These are phyloP conservation scores for Dryas integrifolia DNA, from an alignment of 331 rosid species.

Conservation along the genomic window DNA sequence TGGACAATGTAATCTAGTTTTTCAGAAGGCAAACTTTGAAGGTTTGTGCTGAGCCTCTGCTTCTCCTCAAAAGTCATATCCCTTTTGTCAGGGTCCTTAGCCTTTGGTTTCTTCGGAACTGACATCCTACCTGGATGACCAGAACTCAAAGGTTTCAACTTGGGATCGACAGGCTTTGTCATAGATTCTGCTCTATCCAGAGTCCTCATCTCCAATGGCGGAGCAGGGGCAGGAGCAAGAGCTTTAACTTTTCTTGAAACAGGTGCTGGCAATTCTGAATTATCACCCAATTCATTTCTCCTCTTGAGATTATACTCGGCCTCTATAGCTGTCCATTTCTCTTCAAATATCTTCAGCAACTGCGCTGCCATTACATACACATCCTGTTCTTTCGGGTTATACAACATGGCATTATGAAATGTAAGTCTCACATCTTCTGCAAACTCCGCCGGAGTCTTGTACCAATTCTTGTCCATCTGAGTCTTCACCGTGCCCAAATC, in stretches of 20 bases:
- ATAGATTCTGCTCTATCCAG: constrained; percentile 31
- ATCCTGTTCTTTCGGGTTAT: constrained; percentile 52
- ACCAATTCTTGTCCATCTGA: constrained; percentile 37
- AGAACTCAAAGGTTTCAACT: constrained; percentile 12
- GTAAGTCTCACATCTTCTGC: constrained; percentile 53
- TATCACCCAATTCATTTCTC: constrained; percentile 16
- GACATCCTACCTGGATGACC: constrained; percentile 21
- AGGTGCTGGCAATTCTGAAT: constrained; percentile 22
- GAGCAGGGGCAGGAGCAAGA: constrained; percentile 15
- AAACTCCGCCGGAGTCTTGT: constrained; percentile 46
- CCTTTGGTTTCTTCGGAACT: constrained; percentile 43
- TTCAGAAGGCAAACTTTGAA: constrained; percentile 47
- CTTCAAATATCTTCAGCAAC: constrained; percentile 41
- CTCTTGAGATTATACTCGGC: constrained; percentile 26
- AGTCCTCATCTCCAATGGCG: constrained; percentile 16
- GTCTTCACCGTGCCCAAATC: constrained; percentile 50
- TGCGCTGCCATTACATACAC: constrained; percentile 46
- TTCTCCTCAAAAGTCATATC: constrained; percentile 51
- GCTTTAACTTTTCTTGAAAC: constrained; percentile 19
- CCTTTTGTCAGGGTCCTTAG: constrained; percentile 31
- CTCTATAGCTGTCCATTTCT: constrained; percentile 33
- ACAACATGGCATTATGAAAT: constrained; percentile 45
- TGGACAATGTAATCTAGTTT: constrained; percentile 39
- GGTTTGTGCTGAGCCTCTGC: constrained; percentile 44
- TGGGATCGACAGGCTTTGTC: constrained; percentile 22